phyloP scores from a whole-genome alignment of 2,329 filamentous ascomycete species.

The Talaromyces piceae region DNA sequence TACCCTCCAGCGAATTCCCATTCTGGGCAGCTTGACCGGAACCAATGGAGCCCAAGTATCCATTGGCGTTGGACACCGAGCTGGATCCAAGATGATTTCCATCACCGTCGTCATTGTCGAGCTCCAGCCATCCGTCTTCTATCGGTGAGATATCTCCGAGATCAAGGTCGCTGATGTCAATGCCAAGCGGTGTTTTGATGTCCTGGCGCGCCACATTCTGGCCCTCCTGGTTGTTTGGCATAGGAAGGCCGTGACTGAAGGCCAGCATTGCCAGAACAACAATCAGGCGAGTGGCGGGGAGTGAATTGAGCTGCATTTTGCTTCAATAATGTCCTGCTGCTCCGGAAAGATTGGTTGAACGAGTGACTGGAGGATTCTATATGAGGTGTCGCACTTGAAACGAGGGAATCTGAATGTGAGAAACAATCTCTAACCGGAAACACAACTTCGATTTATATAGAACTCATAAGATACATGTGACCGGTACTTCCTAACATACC shows the following conservation, averaged over 20 bases:
- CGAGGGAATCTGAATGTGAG: too few species aligned
- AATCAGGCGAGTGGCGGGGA: background rate
- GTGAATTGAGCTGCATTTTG: background rate
- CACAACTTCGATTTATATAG: too few species aligned
- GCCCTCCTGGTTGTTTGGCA: background rate
- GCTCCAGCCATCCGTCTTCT: background rate
- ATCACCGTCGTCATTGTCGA: background rate
- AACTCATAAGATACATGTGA: too few species aligned
- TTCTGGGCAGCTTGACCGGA: constrained; percentile 7
- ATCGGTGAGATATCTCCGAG: constrained; percentile 6
- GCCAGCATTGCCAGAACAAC: background rate
- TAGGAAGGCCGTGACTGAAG: background rate
- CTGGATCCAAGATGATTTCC: background rate
- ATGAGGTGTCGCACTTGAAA: too few species aligned
- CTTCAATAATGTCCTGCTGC: too few species aligned
- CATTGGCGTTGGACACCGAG: background rate
- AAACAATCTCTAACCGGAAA: too few species aligned
- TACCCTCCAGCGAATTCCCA: constrained; percentile 3
- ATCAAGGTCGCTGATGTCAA: constrained; percentile 1
- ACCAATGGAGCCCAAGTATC: constrained; percentile 1
- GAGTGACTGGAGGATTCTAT: too few species aligned
- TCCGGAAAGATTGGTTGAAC: too few species aligned
- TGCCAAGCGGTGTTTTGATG: constrained; percentile 1
- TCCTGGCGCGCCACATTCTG: background rate
- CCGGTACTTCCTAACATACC: too few species aligned